Evolutionary conservation across 306 rosid species (phyloP).

Genomic region (Fragaria nilgerrensis): DNA sequence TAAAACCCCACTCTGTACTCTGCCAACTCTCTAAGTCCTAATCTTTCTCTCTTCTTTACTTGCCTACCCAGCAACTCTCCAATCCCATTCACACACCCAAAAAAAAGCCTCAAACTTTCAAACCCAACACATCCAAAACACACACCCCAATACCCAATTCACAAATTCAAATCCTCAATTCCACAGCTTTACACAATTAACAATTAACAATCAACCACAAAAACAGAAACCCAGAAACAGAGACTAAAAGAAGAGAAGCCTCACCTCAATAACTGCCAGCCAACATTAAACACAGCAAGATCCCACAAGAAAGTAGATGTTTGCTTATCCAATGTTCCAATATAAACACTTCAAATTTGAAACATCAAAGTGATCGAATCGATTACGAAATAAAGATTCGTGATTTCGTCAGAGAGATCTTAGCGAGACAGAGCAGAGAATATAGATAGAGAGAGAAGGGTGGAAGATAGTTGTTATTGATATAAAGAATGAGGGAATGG

Average conservation of each 20-base stretch:
- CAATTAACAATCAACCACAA: neutral
- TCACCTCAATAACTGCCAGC: conserved; percentile 25
- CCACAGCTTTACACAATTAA: neutral
- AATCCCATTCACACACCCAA: conserved; percentile 20
- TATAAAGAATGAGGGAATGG: neutral
- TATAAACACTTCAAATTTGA: conserved; percentile 3
- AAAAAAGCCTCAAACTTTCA: conserved; percentile 7
- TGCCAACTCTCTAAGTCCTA: conserved; percentile 7
- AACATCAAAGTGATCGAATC: neutral
- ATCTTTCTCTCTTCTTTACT: conserved; percentile 3
- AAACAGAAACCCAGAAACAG: neutral
- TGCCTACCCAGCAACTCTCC: conserved; percentile 19
- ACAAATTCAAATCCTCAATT: neutral
- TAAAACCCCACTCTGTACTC: conserved; percentile 19
- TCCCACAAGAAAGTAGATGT: conserved; percentile 9
- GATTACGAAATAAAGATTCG: neutral
- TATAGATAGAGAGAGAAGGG: neutral
- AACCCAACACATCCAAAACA: neutral
- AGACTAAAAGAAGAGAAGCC: neutral
- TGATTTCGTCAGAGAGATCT: conserved; percentile 1
- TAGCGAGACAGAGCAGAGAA: neutral
- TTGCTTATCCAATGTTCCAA: neutral
- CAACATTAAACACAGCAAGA: conserved; percentile 16
- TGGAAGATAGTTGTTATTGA: neutral
- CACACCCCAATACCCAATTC: neutral